Evolutionary conservation across 2,329 filamentous ascomycete genomes (phyloP).

Genomic region (Aureobasidium zeae): DNA sequence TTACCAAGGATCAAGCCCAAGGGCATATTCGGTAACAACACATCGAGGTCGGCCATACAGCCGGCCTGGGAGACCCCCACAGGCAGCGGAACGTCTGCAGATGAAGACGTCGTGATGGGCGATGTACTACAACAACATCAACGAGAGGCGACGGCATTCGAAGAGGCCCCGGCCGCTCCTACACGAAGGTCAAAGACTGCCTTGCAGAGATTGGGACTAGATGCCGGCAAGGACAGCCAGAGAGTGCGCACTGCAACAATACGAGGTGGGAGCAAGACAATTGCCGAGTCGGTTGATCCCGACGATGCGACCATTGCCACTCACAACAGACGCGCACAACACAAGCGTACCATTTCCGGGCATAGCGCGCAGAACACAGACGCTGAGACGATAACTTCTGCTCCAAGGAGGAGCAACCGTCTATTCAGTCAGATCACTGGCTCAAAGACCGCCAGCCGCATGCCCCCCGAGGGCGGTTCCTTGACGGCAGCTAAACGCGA

Average conservation of each 20-base stretch:
- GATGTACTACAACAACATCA: too few relatives aligned
- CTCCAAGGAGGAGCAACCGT: constrained; percentile 37
- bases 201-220: constrained; percentile 27
- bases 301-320: constrained; percentile 20
- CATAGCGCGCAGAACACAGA: constrained; percentile 44
- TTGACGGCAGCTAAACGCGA: constrained; percentile 15
- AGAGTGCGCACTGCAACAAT: constrained; percentile 33
- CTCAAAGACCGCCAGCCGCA: constrained; percentile 45
- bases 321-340: constrained; percentile 25
- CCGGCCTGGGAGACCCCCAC: constrained; percentile 38
- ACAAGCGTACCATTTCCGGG: constrained; percentile 89
- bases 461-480: constrained; percentile 5
- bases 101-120: constrained; percentile 35
- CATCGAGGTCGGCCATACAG: constrained; percentile 3
- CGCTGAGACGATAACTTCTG: constrained; percentile 31
- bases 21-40: constrained; percentile 16
- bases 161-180: constrained; percentile 43
- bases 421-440: constrained; percentile 53
- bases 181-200: constrained; percentile 29
- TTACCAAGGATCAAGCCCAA: constrained; percentile 18
- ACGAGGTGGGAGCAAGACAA: constrained; percentile 31
- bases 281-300: constrained; percentile 32
- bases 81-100: constrained; percentile 32
- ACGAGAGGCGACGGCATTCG: constrained; percentile 18
- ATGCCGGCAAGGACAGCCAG: constrained; percentile 27